Percentiles rank a stretch among this genome's conserved stretches.
phyloP scores from a whole-genome alignment of 139 green algal species.

The Chlamydomonas applanata region DNA sequence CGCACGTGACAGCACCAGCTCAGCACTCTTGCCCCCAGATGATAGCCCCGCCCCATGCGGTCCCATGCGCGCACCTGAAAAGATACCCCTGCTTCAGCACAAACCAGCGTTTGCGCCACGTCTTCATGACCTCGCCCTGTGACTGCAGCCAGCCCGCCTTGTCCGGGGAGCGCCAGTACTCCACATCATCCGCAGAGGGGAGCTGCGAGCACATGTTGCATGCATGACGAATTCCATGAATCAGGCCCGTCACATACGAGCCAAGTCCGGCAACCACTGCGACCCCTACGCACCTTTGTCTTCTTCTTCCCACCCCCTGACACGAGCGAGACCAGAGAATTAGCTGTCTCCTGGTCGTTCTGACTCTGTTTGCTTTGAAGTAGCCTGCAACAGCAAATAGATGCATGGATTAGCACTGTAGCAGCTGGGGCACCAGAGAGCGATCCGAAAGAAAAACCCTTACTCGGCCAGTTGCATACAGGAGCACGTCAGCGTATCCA shows the following conservation, averaged over 20 bases:
- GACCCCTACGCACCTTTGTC: conserved; percentile 15
- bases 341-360: conserved; percentile 52
- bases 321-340: conserved; percentile 54
- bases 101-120: conserved; percentile 89
- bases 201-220: conserved; percentile 45
- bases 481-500: conserved; percentile 85
- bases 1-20: too few species aligned
- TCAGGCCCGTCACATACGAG: not conserved
- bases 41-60: too few species aligned
- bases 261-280: not conserved
- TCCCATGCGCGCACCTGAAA: conserved; percentile 15
- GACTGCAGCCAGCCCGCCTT: conserved; percentile 87
- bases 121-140: conserved; percentile 84
- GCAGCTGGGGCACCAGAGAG: not conserved
- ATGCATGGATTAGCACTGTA: not conserved
- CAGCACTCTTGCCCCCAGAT: too few species aligned
- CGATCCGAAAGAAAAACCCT: not conserved
- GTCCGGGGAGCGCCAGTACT: conserved; percentile 83
- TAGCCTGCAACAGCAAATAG: conserved; percentile 52
- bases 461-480: conserved; percentile 79
- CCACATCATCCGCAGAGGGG: conserved; percentile 76
- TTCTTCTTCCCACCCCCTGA: conserved; percentile 38
- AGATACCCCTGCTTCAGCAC: conserved; percentile 85
- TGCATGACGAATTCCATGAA: too few species aligned
- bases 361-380: conserved; percentile 62